A percentile compares a stretch with the other conserved stretches of the same genome.
Conservation (phyloP, 176 grass and related monocot species). For the Tillandsia leiboldiana region DNA sequence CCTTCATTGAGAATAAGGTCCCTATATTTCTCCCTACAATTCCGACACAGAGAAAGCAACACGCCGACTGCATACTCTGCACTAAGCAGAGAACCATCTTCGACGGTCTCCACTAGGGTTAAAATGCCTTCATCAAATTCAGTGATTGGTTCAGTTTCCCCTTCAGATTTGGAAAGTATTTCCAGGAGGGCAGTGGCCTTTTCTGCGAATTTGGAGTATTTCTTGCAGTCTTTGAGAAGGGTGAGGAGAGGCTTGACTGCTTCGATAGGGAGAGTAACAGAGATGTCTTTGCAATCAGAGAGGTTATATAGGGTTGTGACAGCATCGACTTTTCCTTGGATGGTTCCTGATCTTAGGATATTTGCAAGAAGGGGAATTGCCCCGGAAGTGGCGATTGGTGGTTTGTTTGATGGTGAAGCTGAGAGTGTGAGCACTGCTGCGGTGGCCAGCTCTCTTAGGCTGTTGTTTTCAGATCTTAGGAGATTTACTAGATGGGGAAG, state of each 20-base stretch:
- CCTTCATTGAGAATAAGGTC: conserved; percentile 16
- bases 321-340: conserved; percentile 24
- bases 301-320: conserved; percentile 22
- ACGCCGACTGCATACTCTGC: conserved; percentile 17
- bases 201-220: conserved; percentile 23
- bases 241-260: conserved; percentile 18
- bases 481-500: conserved; percentile 21
- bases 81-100: conserved; percentile 20
- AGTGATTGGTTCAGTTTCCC: conserved; percentile 12
- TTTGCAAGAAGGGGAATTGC: conserved; percentile 22
- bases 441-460: conserved; percentile 19
- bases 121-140: conserved; percentile 16
- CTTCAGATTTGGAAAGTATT: conserved; percentile 14
- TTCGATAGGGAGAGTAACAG: conserved; percentile 8
- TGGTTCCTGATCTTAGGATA: conserved; percentile 15
- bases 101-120: conserved; percentile 16
- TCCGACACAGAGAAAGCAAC: conserved; percentile 18
- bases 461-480: conserved; percentile 6
- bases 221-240: conserved; percentile 19
- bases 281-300: conserved; percentile 8
- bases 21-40: conserved; percentile 3
- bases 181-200: conserved; percentile 18
- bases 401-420: conserved; percentile 23
- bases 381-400: conserved; percentile 7
- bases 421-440: conserved; percentile 21